Conservation (phyloP, 768 basidiomycete species). For the Trichaptum fuscoviolaceum region DNA sequence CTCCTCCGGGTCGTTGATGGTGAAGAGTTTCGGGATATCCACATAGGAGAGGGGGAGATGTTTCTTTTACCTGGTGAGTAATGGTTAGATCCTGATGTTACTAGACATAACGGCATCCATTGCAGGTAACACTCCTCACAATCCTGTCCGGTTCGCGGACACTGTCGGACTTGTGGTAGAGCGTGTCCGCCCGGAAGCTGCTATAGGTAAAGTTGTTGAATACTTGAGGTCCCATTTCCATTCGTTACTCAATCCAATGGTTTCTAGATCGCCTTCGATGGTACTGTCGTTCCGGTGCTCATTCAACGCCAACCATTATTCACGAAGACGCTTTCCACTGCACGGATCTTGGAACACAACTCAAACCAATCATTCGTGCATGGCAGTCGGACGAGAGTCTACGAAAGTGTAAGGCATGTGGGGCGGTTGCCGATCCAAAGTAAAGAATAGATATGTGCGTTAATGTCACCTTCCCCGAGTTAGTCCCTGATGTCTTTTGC, state of each 20-base stretch:
- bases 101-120: neutral
- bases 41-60: slow-evolving; percentile 94
- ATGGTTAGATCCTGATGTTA: neutral
- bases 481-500: neutral
- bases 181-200: slow-evolving; percentile 67
- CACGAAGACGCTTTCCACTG: slow-evolving; percentile 84
- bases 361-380: slow-evolving; percentile 83
- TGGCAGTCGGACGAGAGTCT: slow-evolving; percentile 69
- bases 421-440: slow-evolving; percentile 54
- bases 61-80: slow-evolving; percentile 83
- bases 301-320: slow-evolving; percentile 66
- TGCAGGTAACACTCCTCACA: slow-evolving; percentile 91
- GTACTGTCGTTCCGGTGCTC: slow-evolving; percentile 72
- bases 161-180: slow-evolving; percentile 93
- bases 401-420: slow-evolving; percentile 71
- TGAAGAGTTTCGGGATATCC: slow-evolving; percentile 74
- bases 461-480: neutral
- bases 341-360: slow-evolving; percentile 86
- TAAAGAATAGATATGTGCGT: slow-evolving; percentile 20
- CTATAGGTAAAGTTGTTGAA: slow-evolving; percentile 69
- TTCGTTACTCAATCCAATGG: slow-evolving; percentile 9
- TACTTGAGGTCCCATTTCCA: neutral
- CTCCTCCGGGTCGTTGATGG: slow-evolving; percentile 81
- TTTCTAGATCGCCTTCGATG: slow-evolving; percentile 84
- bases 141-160: slow-evolving; percentile 85